Evolutionary conservation across 228 moss, liverwort and hornwort genomes (phyloP), one percentile per base, ranked within the genome.

Genomic region (Sphagnum fallax): DNA sequence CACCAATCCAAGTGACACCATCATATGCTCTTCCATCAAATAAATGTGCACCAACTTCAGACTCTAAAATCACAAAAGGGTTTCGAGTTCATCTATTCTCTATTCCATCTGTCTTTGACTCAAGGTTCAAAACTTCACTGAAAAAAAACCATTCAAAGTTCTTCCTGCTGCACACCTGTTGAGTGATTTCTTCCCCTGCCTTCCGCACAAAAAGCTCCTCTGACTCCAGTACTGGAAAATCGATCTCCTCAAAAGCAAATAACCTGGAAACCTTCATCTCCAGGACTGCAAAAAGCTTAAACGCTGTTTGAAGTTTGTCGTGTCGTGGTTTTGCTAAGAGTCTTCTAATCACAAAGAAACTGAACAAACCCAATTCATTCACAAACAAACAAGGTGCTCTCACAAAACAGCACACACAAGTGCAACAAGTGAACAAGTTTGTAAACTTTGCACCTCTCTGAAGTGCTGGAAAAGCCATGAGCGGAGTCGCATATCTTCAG

Each of bases 131-230:
- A 32, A 32, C 32, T 32, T 32, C 32, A 32, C 2, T 32, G 32
- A 3, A 32, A 32, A 32, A 32, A 62, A 9, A 14, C 13, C 5
- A 62, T 62, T 47, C 15, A 62, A 62, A 10, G 15, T 62, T 16
- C 62, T 16, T 62, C 16, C 62, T 62, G 14, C 16, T 62, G 49
- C 69, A 52, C 72, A 97, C 96, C 96, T 97, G 97, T 14, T 82
- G 91, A 14, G 91, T 93, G 61, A 97, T 97, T 74, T 97, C 93
- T 76, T 97, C 97, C 76, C 97, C 93, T 64, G 97, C 97, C 82
- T 97, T 97, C 50, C 93, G 89, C 63, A 90, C 86, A 67, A 91
- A 97, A 12, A 97, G 91, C 70, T 91, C 97, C 75, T 97, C 97
- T 1, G 97, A 93, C 71, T 97, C 97, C 71, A 97, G 76, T 79